Base-by-base conservation (phyloP, 768 basidiomycete genomes). In the Crassisporium funariophilum region DNA sequence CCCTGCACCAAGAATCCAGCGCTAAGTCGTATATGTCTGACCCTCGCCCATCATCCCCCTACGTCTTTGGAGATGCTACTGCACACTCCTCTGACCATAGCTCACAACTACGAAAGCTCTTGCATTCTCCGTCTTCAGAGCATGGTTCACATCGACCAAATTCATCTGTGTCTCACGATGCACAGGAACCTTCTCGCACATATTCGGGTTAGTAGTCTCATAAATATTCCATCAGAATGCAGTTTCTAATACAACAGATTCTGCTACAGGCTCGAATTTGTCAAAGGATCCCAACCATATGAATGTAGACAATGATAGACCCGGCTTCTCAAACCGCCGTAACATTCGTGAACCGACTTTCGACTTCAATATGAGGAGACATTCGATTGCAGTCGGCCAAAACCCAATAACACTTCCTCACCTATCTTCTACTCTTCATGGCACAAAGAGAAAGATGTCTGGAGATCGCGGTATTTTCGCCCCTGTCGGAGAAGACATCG, bases 391-490 rank as follows among this genome's bases (percentile, higher is more conserved):
- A 33, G 77, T 79, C 56, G 78, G 81, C 54, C 74, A 72, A 40
- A 71, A 76, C 34, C 66, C 71, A 41, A 73, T 75, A 54, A 66
- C 72, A 25, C 69, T 73, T 16, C 60, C 69, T 8, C 65, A 67
- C 50, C 63, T 66, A 16, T 62, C 68, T 6, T 56, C 70, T 16
- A 59, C 66, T 0, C 64, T 72, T 1, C 82, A 83, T 58, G 88
- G 88, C 42, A 83, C 81, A 47, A 92, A 92, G 65, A 80, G 91
- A 55, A 93, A 93, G 70, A 84, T 90, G 75, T 90, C 89, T 17
- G 72, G 76, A 53, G 88, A 88, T 73, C 76, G 79, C 46, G 69
- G 69, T 41, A 64, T 64, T 19, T 70, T 79, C 58, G 61, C 75
- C n/a, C 67, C 79, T 16, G 70, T 77, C 22, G 75, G 75, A 38